Evolutionary conservation across 2,329 filamentous ascomycete genomes (phyloP), one percentile per base, ranked within the genome.

Genomic region (Aureobasidium sp.): DNA sequence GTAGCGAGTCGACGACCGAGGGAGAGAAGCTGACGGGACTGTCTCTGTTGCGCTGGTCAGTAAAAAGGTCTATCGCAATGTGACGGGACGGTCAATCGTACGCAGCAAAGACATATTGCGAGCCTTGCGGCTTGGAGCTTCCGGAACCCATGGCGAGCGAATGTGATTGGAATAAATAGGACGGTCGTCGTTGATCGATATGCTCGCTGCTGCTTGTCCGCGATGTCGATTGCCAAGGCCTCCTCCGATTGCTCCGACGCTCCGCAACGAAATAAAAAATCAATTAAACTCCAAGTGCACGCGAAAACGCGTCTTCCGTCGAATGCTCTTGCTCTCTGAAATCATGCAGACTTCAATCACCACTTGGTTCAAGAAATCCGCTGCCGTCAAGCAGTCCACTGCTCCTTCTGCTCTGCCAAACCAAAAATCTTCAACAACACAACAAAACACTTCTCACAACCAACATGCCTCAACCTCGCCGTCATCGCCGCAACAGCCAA

Each of bases 1-100:
- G 90, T 64, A 97, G 81, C 64, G 87, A 85, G 70, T 96, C 87
- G 70, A 95, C 82, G 70, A 97, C 81, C 72, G 89, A 86, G 71
- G 90, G 86, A 67, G 91, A 96, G 75, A 96, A 87, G 68, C 82
- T 80, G 65, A 88, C 81, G 64, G 85, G 85, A 45, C 83, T 79
- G 67, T 84, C 79, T 70, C 82, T 86, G 66, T 37, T 52, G 44
- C 17, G 48, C 8, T 29, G 5, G 45, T 60, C 35, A 60, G 45
- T 42, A 19, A 39, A 47, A 19, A 40, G n/a, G 29, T 29, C 31
- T 37, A 5, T 47, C n/a, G 47, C 57, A 52, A 12, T 27, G 15
- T 5, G 12, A 33, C 50, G 4, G 24, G 63, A 54, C 5, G 15
- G 52, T 37, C 12, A 6, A 29, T 50, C 80, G 64, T 76, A 86